Evolutionary conservation across 116 monocot genomes (phyloP).

Genomic region (Cymodocea nodosa): DNA sequence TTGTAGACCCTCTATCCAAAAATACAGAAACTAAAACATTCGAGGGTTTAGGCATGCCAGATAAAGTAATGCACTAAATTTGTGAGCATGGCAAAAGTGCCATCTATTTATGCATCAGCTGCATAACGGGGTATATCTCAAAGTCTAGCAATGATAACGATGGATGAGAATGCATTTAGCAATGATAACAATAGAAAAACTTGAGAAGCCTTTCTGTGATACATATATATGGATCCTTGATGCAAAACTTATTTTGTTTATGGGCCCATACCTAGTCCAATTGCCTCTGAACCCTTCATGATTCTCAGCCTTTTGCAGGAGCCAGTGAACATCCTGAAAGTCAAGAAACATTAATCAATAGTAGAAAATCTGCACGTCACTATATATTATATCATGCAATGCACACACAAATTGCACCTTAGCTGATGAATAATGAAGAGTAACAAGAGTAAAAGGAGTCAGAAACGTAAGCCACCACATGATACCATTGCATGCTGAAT

Average conservation of each 20-base stretch:
- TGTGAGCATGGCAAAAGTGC: not conserved
- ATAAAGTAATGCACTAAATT: too few relatives aligned
- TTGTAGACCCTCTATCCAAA: too few relatives aligned
- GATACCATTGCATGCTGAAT: too few relatives aligned
- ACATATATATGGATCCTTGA: not conserved
- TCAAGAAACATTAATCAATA: not conserved
- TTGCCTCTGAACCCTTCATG: conserved; percentile 81
- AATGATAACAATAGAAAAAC: not conserved
- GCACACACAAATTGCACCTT: too few relatives aligned
- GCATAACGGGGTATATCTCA: not conserved
- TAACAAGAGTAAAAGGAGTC: too few relatives aligned
- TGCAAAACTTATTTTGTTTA: not conserved
- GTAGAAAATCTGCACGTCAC: not conserved
- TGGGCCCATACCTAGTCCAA: conserved; percentile 41
- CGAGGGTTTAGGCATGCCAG: too few relatives aligned
- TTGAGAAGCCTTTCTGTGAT: not conserved
- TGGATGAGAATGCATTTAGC: conserved; percentile 2
- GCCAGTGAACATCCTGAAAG: conserved; percentile 59
- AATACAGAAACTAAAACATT: too few relatives aligned
- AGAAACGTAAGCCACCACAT: too few relatives aligned
- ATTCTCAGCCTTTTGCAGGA: conserved; percentile 77
- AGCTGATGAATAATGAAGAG: too few relatives aligned
- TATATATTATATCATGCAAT: too few relatives aligned
- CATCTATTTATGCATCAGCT: not conserved
- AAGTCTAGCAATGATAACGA: not conserved